These are phyloP conservation scores for Castanea mollissima DNA, from an alignment of 306 rosid species.

Conservation along the genomic window DNA sequence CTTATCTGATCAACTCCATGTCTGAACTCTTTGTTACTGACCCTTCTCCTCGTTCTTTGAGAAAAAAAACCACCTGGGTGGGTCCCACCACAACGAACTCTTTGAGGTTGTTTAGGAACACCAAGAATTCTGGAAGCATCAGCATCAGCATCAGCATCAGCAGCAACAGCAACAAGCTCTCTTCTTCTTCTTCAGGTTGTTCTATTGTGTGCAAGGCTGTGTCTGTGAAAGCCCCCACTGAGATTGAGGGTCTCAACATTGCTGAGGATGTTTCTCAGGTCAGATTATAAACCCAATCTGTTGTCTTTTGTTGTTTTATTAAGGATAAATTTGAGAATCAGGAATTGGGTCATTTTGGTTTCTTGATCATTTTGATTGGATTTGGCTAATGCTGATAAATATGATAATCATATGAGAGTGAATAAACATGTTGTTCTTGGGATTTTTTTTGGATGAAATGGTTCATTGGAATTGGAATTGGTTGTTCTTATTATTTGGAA, in stretches of 20 bases:
- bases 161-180: too few relatives aligned
- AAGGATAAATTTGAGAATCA: not conserved
- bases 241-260: constrained; percentile 80
- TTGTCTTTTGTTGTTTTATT: not conserved
- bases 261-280: constrained; percentile 88
- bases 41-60: constrained; percentile 33
- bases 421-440: not conserved
- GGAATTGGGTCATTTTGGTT: not conserved
- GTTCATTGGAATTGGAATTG: too few relatives aligned
- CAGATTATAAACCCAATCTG: not conserved
- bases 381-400: not conserved
- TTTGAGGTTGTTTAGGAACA: constrained; percentile 9
- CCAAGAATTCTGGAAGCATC: not conserved
- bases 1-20: constrained; percentile 44
- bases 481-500: not conserved
- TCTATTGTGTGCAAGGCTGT: constrained; percentile 66
- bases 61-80: constrained; percentile 10
- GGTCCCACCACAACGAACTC: constrained; percentile 7
- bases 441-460: not conserved
- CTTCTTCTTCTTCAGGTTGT: constrained; percentile 26
- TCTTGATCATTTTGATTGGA: not conserved
- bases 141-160: not conserved
- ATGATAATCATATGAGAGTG: not conserved
- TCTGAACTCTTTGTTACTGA: constrained; percentile 14
- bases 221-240: constrained; percentile 52